A percentile compares a stretch with the other conserved stretches of the same genome.
Conservation (phyloP, 2,329 filamentous ascomycete genomes). For the Colletotrichum sp. region DNA sequence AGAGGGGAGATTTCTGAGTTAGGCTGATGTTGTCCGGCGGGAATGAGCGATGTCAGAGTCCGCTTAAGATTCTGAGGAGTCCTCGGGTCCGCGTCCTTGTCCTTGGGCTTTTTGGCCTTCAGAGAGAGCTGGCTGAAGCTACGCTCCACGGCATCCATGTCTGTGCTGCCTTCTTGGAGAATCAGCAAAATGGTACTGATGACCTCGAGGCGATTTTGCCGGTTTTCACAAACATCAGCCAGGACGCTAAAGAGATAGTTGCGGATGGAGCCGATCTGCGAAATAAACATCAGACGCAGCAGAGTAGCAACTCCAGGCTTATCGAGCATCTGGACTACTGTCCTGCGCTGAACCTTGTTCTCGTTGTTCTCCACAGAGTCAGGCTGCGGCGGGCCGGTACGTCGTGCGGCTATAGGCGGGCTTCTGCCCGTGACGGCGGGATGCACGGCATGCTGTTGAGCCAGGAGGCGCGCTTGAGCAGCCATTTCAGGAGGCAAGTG, state of each 20-base stretch:
- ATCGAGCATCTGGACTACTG: slow-evolving; percentile 95
- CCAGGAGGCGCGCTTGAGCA: slow-evolving; percentile 71
- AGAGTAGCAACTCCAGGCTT: slow-evolving; percentile 96
- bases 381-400: slow-evolving; percentile 11
- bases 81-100: slow-evolving; percentile 67
- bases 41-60: slow-evolving; percentile 64
- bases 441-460: slow-evolving; percentile 31
- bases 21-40: slow-evolving; percentile 52
- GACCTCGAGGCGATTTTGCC: slow-evolving; percentile 93
- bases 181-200: slow-evolving; percentile 92
- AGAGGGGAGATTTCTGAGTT: slow-evolving; percentile 91
- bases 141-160: slow-evolving; percentile 91
- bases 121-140: slow-evolving; percentile 94
- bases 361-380: slow-evolving; percentile 46
- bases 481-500: slow-evolving; percentile 85
- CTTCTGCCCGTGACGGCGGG: slow-evolving; percentile 33
- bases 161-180: slow-evolving; percentile 91
- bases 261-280: slow-evolving; percentile 85
- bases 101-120: slow-evolving; percentile 80
- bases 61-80: slow-evolving; percentile 83
- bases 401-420: slow-evolving; percentile 27
- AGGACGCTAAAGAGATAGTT: slow-evolving; percentile 86
- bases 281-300: slow-evolving; percentile 97
- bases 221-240: slow-evolving; percentile 91
- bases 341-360: slow-evolving; percentile 74